Percentiles rank a stretch among this genome's conserved stretches.
Evolutionary conservation across 176 grass and related monocot species (phyloP).

Genomic region (Phyllostachys edulis): DNA sequence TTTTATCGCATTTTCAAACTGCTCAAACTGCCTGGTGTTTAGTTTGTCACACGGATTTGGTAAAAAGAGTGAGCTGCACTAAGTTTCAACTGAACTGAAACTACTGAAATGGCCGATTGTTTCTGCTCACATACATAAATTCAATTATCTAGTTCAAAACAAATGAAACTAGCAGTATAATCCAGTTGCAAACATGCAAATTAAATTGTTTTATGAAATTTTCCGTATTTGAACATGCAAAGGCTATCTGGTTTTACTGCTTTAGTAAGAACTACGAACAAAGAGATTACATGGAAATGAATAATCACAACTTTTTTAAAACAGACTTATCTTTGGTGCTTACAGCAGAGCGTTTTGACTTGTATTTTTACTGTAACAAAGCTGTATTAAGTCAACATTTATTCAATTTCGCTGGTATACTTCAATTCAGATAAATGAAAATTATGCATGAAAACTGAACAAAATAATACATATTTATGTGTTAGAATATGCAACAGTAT

Average conservation of each 20-base stretch:
- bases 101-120: neutral
- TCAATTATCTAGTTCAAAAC: neutral
- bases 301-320: neutral
- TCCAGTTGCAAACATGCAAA: neutral
- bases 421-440: neutral
- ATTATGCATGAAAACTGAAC: neutral
- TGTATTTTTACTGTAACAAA: conserved; percentile 2
- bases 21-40: neutral
- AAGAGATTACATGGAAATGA: neutral
- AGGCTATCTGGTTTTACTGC: neutral
- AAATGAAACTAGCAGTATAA: neutral
- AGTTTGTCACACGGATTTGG: neutral
- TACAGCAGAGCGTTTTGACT: neutral
- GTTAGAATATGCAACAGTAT: neutral
- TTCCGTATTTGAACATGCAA: neutral
- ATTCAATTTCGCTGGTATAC: neutral
- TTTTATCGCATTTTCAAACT: neutral
- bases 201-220: conserved; percentile 6
- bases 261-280: neutral
- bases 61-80: neutral
- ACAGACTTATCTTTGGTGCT: neutral
- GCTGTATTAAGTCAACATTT: neutral
- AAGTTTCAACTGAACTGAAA: neutral
- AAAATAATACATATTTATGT: neutral
- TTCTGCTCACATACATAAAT: neutral